Evolutionary conservation across 2,329 filamentous ascomycete species (phyloP).

Genomic region (Incumbomyces delicatus): DNA sequence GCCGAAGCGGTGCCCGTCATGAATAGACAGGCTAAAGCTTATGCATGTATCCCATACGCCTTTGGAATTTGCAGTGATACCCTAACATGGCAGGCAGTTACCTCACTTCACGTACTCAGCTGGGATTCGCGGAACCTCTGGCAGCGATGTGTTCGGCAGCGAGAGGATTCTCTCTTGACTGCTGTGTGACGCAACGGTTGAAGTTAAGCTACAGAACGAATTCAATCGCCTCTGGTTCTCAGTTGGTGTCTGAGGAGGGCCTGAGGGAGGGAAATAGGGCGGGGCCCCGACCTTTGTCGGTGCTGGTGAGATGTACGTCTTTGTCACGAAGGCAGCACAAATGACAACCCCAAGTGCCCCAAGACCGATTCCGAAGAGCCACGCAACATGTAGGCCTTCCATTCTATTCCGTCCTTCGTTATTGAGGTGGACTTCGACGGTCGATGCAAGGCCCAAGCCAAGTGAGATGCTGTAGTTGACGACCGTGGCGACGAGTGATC

Average conservation of each 20-base stretch:
- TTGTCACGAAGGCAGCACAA: slow-evolving; percentile 13
- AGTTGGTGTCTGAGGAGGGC: not conserved
- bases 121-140: not conserved
- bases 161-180: not conserved
- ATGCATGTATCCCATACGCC: too few species aligned
- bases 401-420: slow-evolving; percentile 15
- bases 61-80: too few species aligned
- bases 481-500: slow-evolving; percentile 22
- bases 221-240: not conserved
- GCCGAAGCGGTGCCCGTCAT: too few species aligned
- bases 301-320: slow-evolving; percentile 2
- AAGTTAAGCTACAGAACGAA: not conserved
- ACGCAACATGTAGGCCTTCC: slow-evolving; percentile 21
- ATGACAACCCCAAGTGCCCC: slow-evolving; percentile 17
- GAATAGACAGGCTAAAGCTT: too few species aligned
- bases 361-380: slow-evolving; percentile 22
- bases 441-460: slow-evolving; percentile 21
- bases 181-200: not conserved
- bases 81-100: too few species aligned
- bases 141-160: not conserved
- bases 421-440: slow-evolving; percentile 20
- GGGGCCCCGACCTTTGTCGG: not conserved
- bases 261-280: not conserved
- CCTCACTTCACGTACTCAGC: not conserved
- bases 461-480: slow-evolving; percentile 23